These are phyloP conservation scores for Planoprotostelium fungivorum DNA, from an alignment of 78 protist species.

Conservation along the genomic window DNA sequence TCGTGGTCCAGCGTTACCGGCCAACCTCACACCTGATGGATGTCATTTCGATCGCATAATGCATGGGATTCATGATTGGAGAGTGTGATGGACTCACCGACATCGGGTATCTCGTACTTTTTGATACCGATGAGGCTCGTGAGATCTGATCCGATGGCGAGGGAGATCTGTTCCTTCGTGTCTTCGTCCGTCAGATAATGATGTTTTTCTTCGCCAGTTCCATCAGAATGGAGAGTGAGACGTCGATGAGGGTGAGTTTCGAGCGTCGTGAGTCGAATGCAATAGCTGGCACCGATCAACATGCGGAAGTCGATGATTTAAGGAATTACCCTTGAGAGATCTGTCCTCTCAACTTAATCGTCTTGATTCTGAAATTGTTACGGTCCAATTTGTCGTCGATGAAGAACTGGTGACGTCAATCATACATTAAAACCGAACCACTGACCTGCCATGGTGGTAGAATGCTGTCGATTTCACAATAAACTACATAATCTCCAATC, in stretches of 20 bases:
- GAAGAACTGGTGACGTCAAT: slow-evolving; percentile 6
- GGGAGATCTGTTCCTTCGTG: background rate
- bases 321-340: slow-evolving; percentile 32
- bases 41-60: background rate
- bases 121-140: slow-evolving; percentile 52
- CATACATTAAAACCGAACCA: background rate
- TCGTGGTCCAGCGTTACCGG: background rate
- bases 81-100: background rate
- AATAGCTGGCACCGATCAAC: slow-evolving; percentile 23
- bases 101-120: slow-evolving; percentile 13
- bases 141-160: slow-evolving; percentile 23
- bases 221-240: slow-evolving; percentile 38
- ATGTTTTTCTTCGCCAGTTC: background rate
- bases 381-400: slow-evolving; percentile 33
- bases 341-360: slow-evolving; percentile 59
- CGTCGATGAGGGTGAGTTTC: no score
- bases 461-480: slow-evolving; percentile 47
- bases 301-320: background rate
- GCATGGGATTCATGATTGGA: background rate
- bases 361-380: slow-evolving; percentile 35
- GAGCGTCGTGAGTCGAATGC: slow-evolving; percentile 37
- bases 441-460: slow-evolving; percentile 50
- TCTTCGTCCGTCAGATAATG: background rate
- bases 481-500: slow-evolving; percentile 49
- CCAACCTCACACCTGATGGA: background rate